Evolutionary conservation across 1,284 basidiomycete species (phyloP).

Genomic region (Takashimella tepidaria): DNA sequence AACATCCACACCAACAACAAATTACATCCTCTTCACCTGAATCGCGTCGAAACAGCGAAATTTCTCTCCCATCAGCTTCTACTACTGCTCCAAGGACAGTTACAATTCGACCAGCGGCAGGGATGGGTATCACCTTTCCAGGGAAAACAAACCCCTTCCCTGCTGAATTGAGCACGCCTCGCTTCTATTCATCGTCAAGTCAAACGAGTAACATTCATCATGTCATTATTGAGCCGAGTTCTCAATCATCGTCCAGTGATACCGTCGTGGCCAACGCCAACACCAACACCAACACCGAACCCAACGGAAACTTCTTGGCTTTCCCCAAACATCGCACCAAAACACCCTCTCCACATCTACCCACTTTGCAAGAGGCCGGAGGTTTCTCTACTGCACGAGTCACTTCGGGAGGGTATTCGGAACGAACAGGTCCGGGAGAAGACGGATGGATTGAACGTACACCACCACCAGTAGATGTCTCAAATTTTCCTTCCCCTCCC

Average conservation of each 20-base stretch:
- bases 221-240: no score
- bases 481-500: background rate
- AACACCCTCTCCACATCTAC: background rate
- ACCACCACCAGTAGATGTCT: background rate
- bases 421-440: background rate
- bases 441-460: constrained; percentile 2
- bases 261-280: background rate
- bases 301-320: no score
- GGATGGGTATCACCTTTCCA: background rate
- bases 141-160: background rate
- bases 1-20: no score
- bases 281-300: background rate
- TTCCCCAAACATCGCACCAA: background rate
- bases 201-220: no score
- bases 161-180: background rate
- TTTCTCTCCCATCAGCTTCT: no score
- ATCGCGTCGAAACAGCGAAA: background rate
- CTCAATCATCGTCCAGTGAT: background rate
- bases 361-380: background rate
- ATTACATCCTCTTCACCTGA: background rate
- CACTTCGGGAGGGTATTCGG: background rate
- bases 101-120: background rate
- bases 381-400: background rate
- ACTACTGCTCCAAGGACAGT: no score
- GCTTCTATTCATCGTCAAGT: background rate